phyloP scores from a whole-genome alignment of 169 alveolate genomes.

The Plasmodium vivax region DNA sequence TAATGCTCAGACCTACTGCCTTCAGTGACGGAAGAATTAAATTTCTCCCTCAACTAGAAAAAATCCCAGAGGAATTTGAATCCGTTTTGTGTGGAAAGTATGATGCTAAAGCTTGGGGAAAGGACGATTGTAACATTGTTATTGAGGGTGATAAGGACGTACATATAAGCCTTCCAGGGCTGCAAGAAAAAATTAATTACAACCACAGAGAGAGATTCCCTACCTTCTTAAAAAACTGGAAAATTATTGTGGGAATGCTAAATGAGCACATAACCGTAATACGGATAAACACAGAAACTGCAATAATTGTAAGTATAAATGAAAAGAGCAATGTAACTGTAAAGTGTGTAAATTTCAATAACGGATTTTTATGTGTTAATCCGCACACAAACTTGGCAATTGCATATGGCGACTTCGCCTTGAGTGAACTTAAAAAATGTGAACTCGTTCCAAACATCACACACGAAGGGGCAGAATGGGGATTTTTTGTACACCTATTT shows the following conservation, averaged over 20 bases:
- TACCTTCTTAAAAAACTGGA: slow-evolving; percentile 82
- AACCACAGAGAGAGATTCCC: slow-evolving; percentile 82
- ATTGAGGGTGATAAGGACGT: slow-evolving; percentile 84
- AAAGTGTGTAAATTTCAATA: slow-evolving; percentile 79
- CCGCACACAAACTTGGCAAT: slow-evolving; percentile 78
- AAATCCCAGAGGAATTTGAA: slow-evolving; percentile 75
- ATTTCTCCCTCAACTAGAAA: slow-evolving; percentile 79
- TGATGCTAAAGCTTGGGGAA: slow-evolving; percentile 81
- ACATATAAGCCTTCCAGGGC: slow-evolving; percentile 76
- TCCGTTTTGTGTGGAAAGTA: slow-evolving; percentile 79
- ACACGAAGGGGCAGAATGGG: slow-evolving; percentile 81
- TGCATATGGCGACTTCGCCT: slow-evolving; percentile 83
- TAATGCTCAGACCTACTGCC: slow-evolving; percentile 77
- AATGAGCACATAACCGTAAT: slow-evolving; percentile 73
- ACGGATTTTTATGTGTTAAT: slow-evolving; percentile 80
- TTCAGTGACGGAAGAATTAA: slow-evolving; percentile 79
- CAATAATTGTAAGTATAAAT: slow-evolving; percentile 74
- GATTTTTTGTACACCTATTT: slow-evolving; percentile 80
- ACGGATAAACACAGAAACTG: slow-evolving; percentile 78
- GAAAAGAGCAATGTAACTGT: slow-evolving; percentile 74
- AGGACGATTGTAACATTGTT: slow-evolving; percentile 76
- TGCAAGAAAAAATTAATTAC: slow-evolving; percentile 76
- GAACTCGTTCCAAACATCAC: slow-evolving; percentile 71
- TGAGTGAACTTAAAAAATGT: slow-evolving; percentile 60
- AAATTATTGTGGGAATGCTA: slow-evolving; percentile 77